These are phyloP conservation scores for Geranium rotundifolium DNA, from an alignment of 345 rosid species.

Conservation along the genomic window DNA sequence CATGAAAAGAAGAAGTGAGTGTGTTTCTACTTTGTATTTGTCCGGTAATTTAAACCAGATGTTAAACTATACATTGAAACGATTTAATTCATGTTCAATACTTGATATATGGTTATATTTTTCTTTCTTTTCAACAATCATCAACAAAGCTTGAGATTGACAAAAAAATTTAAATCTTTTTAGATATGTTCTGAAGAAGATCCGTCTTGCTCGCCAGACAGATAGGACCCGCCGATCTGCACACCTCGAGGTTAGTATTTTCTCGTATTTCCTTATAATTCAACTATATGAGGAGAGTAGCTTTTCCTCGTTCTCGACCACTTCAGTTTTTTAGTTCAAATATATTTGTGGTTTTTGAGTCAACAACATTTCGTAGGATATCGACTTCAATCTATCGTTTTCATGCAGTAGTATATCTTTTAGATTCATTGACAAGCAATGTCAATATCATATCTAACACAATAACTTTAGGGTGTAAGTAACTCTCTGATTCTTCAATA, in stretches of 20 bases:
- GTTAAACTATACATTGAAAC: neutral
- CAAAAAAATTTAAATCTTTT: too few relatives aligned
- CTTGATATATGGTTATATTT: neutral
- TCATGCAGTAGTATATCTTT: neutral
- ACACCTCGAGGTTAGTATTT: slow-evolving; percentile 63
- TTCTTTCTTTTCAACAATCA: neutral
- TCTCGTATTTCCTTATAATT: neutral
- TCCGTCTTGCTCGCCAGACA: slow-evolving; percentile 91
- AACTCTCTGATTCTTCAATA: slow-evolving; percentile 9
- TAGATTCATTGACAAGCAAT: neutral
- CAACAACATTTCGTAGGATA: too few relatives aligned
- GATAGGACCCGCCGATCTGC: slow-evolving; percentile 92
- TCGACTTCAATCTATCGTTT: neutral
- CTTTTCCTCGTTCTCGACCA: too few relatives aligned
- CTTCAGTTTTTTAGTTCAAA: too few relatives aligned
- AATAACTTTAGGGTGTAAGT: slow-evolving; percentile 2
- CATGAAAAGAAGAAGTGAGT: slow-evolving; percentile 85
- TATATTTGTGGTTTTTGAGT: too few relatives aligned
- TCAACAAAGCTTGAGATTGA: too few relatives aligned
- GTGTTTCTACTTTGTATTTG: slow-evolving; percentile 11
- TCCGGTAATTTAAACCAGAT: too few relatives aligned
- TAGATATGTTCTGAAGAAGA: slow-evolving; percentile 90
- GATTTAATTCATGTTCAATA: neutral
- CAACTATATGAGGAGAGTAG: too few relatives aligned
- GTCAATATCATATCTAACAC: neutral